Conservation (phyloP, 257 asterid genomes). For the Handroanthus guayacan region DNA sequence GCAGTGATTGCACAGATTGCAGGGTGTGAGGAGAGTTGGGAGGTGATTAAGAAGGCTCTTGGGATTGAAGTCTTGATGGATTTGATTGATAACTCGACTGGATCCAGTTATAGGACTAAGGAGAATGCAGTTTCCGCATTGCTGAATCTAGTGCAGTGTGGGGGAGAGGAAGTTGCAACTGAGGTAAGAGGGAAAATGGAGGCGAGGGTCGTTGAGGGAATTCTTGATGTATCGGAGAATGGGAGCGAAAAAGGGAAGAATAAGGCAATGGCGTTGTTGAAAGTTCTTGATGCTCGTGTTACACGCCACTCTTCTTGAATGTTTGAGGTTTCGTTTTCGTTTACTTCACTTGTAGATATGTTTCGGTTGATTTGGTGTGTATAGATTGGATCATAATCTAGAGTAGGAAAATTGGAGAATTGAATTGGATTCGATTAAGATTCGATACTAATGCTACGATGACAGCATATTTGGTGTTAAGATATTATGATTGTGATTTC, state of each 20-base stretch:
- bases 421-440: neutral
- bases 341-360: constrained; percentile 33
- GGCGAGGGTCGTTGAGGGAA: constrained; percentile 72
- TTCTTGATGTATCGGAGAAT: constrained; percentile 68
- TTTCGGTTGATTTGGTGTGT: constrained; percentile 29
- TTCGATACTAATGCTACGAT: neutral
- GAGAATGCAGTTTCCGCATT: constrained; percentile 82
- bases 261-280: constrained; percentile 65
- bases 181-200: constrained; percentile 62
- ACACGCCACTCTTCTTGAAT: constrained; percentile 42
- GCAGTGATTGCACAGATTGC: constrained; percentile 96
- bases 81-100: constrained; percentile 77
- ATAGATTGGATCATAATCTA: constrained; percentile 24
- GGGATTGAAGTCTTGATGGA: constrained; percentile 83
- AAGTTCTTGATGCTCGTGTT: constrained; percentile 51
- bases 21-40: constrained; percentile 91
- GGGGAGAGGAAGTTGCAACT: constrained; percentile 61
- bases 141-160: constrained; percentile 77
- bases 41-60: constrained; percentile 65
- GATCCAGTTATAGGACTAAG: constrained; percentile 77
- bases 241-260: constrained; percentile 82
- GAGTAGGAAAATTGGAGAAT: constrained; percentile 9
- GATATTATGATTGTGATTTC: too few relatives aligned
- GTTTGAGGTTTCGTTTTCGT: constrained; percentile 29
- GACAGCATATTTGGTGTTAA: constrained; percentile 21